Conservation (phyloP, 2,329 filamentous ascomycete genomes). For the Cordyceps cateniannulata region DNA sequence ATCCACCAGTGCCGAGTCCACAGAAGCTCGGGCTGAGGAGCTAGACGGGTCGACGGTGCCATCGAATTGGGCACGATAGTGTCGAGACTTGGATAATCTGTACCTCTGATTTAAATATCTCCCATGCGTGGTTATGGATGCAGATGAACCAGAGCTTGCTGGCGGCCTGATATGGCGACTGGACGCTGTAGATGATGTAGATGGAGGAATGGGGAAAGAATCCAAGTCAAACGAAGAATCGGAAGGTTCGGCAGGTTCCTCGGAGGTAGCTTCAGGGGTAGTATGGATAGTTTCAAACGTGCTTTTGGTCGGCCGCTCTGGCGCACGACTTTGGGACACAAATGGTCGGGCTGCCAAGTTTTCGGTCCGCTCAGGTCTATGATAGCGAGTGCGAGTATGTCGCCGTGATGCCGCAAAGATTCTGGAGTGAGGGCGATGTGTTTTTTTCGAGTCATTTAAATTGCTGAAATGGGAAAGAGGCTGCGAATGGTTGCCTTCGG, state of each 20-base stretch:
- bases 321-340: not conserved
- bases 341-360: not conserved
- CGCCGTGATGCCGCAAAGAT: slow-evolving; percentile 22
- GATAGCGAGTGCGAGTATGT: slow-evolving; percentile 19
- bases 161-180: not conserved
- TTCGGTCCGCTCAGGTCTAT: not conserved
- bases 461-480: slow-evolving; percentile 15
- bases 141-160: not conserved
- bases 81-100: not conserved
- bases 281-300: slow-evolving; percentile 2
- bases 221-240: slow-evolving; percentile 20
- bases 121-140: not conserved
- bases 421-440: slow-evolving; percentile 21
- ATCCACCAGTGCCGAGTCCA: slow-evolving; percentile 36
- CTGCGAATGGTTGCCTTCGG: slow-evolving; percentile 18
- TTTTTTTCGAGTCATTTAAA: slow-evolving; percentile 5
- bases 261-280: not conserved
- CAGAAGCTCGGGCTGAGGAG: slow-evolving; percentile 24
- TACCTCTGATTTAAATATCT: not conserved
- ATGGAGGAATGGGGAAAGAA: slow-evolving; percentile 19
- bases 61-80: not conserved
- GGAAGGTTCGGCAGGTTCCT: slow-evolving; percentile 1
- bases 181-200: slow-evolving; percentile 8
- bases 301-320: not conserved
- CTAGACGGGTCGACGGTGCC: slow-evolving; percentile 10